Evolutionary conservation across 164 flowering plant genomes (phyloP).

Genomic region (Stephania japonica): DNA sequence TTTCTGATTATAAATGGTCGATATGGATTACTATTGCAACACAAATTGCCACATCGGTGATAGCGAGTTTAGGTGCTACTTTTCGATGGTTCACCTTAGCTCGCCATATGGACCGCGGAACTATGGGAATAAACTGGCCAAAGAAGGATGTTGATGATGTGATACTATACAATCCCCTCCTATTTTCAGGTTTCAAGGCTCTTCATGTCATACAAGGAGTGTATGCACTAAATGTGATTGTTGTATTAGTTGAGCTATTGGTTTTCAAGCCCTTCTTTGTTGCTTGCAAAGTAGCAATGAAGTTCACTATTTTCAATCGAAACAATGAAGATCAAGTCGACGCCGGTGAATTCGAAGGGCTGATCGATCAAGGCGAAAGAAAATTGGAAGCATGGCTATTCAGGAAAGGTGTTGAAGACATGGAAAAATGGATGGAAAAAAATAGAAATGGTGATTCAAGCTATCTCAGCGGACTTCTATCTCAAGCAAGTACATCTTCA

Average conservation of each 20-base stretch:
- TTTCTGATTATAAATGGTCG: constrained; percentile 4
- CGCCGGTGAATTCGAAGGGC: not conserved
- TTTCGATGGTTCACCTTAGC: not conserved
- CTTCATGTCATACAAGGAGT: too few relatives aligned
- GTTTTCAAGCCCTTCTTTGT: too few relatives aligned
- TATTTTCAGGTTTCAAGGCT: too few relatives aligned
- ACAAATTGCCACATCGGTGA: not conserved
- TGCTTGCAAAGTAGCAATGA: too few relatives aligned
- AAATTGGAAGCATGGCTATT: not conserved
- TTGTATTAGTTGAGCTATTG: too few relatives aligned
- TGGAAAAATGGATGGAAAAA: constrained; percentile 5
- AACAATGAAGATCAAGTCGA: too few relatives aligned
- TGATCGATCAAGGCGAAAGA: not conserved
- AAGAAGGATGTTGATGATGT: not conserved
- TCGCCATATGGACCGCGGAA: too few relatives aligned
- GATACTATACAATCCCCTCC: too few relatives aligned
- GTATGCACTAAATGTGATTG: too few relatives aligned
- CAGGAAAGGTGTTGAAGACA: not conserved
- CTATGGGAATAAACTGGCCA: too few relatives aligned
- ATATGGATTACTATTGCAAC: not conserved
- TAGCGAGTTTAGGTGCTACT: not conserved
- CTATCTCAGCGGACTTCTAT: not conserved
- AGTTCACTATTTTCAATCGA: too few relatives aligned
- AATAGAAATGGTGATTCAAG: not conserved
- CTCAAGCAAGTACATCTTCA: not conserved